Evolutionary conservation across 2,329 filamentous ascomycete genomes (phyloP).

Genomic region (Penicillium hesseltinei): DNA sequence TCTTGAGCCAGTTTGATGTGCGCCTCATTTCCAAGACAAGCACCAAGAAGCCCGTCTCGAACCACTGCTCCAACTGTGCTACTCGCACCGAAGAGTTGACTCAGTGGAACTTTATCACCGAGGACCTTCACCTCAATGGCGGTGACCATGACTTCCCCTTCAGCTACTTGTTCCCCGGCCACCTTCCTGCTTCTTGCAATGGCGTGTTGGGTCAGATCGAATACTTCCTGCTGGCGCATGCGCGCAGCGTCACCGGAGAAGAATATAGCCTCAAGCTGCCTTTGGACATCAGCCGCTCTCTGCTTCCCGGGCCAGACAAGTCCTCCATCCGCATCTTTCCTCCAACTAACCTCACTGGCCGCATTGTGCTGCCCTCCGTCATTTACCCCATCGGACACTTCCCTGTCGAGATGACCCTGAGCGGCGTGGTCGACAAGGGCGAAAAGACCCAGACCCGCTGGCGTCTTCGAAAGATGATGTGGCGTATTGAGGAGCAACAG

Average conservation of each 20-base stretch:
- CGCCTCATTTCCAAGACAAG: constrained; percentile 66
- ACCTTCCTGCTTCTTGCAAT: constrained; percentile 80
- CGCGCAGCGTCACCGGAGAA: constrained; percentile 60
- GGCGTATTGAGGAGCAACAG: constrained; percentile 87
- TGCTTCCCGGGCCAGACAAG: constrained; percentile 76
- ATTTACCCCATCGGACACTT: constrained; percentile 85
- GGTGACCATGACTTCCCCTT: constrained; percentile 81
- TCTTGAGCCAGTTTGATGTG: constrained; percentile 70
- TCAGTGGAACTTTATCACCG: constrained; percentile 72
- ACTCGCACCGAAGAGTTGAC: constrained; percentile 71
- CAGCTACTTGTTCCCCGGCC: constrained; percentile 78
- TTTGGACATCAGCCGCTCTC: constrained; percentile 74
- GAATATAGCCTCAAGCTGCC: constrained; percentile 65
- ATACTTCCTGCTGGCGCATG: constrained; percentile 73
- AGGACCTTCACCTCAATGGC: constrained; percentile 43
- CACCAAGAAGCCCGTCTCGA: constrained; percentile 78
- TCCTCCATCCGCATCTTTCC: constrained; percentile 93
- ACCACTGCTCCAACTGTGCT: constrained; percentile 75
- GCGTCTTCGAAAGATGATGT: constrained; percentile 87
- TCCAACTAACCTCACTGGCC: constrained; percentile 87
- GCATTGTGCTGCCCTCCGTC: constrained; percentile 75
- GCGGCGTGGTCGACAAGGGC: constrained; percentile 76
- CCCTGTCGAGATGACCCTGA: constrained; percentile 74
- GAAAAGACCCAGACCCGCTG: constrained; percentile 72
- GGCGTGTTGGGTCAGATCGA: constrained; percentile 69